Evolutionary conservation across 2,329 filamentous ascomycete genomes (phyloP), one percentile per base, ranked within the genome.

Genomic region (Fusarium tjaetaba): DNA sequence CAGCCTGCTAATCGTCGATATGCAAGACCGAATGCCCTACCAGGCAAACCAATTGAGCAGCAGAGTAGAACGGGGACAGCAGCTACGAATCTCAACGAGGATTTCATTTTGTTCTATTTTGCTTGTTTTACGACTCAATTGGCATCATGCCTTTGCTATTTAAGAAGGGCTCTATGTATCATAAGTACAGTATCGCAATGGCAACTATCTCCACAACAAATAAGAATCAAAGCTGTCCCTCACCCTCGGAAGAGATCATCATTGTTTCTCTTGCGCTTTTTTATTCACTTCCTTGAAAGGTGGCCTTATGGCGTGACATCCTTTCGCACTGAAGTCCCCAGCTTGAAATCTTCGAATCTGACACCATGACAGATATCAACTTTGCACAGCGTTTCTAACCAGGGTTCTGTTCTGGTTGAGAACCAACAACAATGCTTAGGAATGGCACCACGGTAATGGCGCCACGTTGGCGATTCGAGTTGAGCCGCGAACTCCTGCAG

Each of bases 51-150:
- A 4, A 1, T 2, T 11, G 4, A 30, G 45, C 9, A 16, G 14
- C 20, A 5, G 2, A 22, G 14, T 10, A 1, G 1, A 28, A 2
- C 18, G 5, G 4, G 0, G 9, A 22, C 2, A 30, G 0, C 10
- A 16, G 14, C 7, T 30, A 11, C 14, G 7, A 10, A 30, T 16
- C 20, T 16, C 7, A n/a, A 22, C 2, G 2, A 0, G 6, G 13
- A 13, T 5, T 13, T 46, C 24, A 0, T 2, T 26, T 6, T 28
- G 0, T 20, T 2, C 4, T 28, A 11, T 20, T 6, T 28, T 28
- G 5, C 18, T 14, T 0, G 2, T 0, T 28, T 26, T 0, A 11
- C 18, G 11, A 18, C 13, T 15, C 8, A 2, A 26, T 20, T 14
- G 11, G 7, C n/a, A 43, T 32, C 11, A 32, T 32, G 30, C 30